Conservation (phyloP, 768 basidiomycete species). For the Kwoniella europaea region DNA sequence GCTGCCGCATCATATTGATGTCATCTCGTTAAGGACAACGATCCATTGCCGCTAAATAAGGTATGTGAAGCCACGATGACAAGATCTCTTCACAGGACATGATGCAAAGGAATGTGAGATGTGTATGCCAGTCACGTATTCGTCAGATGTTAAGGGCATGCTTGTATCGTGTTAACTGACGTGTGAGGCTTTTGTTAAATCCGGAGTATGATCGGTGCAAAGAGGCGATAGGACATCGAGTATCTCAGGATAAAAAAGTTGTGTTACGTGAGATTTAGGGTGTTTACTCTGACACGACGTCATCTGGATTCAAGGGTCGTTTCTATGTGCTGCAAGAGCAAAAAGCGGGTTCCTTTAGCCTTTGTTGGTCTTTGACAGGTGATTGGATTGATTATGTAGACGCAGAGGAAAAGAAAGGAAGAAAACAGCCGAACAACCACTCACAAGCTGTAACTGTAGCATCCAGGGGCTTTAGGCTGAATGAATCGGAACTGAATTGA, state of each 20-base stretch:
- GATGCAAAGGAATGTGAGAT: background rate
- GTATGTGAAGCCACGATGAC: background rate
- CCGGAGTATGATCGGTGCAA: constrained; percentile 12
- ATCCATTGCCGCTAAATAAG: background rate
- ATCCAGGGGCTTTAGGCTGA: no score
- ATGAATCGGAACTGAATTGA: background rate
- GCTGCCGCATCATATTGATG: constrained; percentile 4
- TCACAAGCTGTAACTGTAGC: background rate
- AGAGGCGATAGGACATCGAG: background rate
- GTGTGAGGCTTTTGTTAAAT: constrained; percentile 5
- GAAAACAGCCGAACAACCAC: background rate
- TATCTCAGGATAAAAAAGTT: background rate
- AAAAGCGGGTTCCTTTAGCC: constrained; percentile 7
- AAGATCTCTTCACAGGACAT: background rate
- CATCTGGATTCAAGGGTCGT: background rate
- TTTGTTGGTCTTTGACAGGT: background rate
- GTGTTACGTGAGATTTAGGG: constrained; percentile 3
- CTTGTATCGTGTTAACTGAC: background rate
- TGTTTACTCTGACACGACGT: background rate
- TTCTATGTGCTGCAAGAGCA: background rate
- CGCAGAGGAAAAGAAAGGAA: background rate
- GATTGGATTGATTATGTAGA: background rate
- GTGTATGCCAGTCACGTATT: background rate
- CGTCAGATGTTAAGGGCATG: background rate
- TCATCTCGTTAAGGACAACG: constrained; percentile 9